phyloP scores from a whole-genome alignment of 2,329 filamentous ascomycete genomes.

The Salinomyces thailandicus region DNA sequence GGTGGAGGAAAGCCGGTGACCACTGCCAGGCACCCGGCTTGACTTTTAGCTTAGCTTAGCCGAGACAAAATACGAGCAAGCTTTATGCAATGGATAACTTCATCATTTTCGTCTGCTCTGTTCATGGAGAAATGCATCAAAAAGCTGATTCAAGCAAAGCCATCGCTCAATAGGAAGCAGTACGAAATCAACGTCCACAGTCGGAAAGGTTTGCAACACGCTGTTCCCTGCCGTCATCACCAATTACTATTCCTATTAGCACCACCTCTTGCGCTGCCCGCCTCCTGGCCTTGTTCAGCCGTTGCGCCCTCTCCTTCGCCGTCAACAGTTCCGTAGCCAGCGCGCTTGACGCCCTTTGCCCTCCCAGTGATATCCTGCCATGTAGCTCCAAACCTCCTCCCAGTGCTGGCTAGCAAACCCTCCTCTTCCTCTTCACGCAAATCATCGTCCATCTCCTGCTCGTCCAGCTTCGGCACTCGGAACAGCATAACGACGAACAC shows the following conservation, averaged over 20 bases:
- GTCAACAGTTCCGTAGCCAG: slow-evolving; percentile 19
- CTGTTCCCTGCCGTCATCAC: slow-evolving; percentile 2
- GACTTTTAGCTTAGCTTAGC: background rate
- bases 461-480: slow-evolving; percentile 65
- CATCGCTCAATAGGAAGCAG: too few relatives aligned
- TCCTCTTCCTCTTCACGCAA: slow-evolving; percentile 90
- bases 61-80: background rate
- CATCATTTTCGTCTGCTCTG: too few relatives aligned
- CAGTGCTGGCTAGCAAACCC: slow-evolving; percentile 73
- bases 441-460: slow-evolving; percentile 74
- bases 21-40: slow-evolving; percentile 1
- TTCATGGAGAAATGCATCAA: too few relatives aligned
- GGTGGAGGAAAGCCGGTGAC: background rate
- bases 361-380: slow-evolving; percentile 78
- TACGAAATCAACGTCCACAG: too few relatives aligned
- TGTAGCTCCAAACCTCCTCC: slow-evolving; percentile 69
- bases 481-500: slow-evolving; percentile 72
- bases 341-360: slow-evolving; percentile 28
- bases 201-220: too few relatives aligned
- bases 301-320: slow-evolving; percentile 9
- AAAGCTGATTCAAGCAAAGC: too few relatives aligned
- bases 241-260: slow-evolving; percentile 9
- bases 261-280: slow-evolving; percentile 5
- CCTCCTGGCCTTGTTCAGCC: slow-evolving; percentile 10
- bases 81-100: background rate